Evolutionary conservation across 495 filamentous ascomycete species (phyloP), one percentile per base, ranked within the genome.

Genomic region (Neurospora sp.): DNA sequence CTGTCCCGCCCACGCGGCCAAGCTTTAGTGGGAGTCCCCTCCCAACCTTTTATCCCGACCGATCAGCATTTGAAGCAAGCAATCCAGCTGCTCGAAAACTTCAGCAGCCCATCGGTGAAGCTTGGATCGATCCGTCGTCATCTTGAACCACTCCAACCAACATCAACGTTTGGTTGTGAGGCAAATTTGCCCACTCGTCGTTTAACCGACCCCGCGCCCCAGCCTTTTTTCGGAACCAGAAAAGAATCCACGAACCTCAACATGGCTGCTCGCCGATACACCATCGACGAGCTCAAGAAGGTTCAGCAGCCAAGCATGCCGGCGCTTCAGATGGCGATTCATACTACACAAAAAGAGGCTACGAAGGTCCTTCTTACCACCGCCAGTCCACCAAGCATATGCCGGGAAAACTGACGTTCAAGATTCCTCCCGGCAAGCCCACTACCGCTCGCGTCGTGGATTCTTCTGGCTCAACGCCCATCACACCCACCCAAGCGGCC

Each of bases 1-100:
- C 42, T n/a, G 8, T n/a, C 17, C 42, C 17, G 8, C 42, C 42
- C 7, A n/a, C 17, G 17, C 17, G 42, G 42, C 42, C 42, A 20
- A 48, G 45, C 82, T 86, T 79, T 74, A 75, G 71, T 82, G 80
- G 70, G 81, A 73, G 71, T 82, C 70, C 78, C 76, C 9, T 2
- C 20, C n/a, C 77, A 78, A 70, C 79, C 74, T 38, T 83, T 69
- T 76, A 73, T 70, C 75, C 76, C 2, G 75, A 44, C 16, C 41
- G 7, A 44, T 44, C 41, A 44, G 16, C 41, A 44, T 44, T 16
- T 17, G 41, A 44, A n/a, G 41, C 6, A n/a, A 42, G 41, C 8
- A 17, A 17, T 17, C 6, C 0, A 44, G 7, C 41, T 8, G 6
- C 41, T 44, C 41, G 41, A 44, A 4, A 42, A 45, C 8, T 1